Evolutionary conservation across 2,329 filamentous ascomycete genomes (phyloP).

Genomic region (Ophiosphaerella korrae): DNA sequence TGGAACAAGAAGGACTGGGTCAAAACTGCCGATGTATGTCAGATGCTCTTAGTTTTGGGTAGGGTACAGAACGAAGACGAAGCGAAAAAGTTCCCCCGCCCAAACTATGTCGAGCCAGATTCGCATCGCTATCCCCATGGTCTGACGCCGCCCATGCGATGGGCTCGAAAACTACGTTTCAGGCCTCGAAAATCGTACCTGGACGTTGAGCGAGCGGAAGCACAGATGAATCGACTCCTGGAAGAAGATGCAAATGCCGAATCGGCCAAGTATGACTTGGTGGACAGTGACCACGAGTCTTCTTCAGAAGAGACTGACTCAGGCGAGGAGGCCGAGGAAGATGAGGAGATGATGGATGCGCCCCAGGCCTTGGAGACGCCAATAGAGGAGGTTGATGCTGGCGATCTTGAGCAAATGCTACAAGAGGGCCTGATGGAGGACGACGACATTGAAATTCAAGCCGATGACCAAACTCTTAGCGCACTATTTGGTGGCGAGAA

Average conservation of each 20-base stretch:
- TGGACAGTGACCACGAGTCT: constrained; percentile 51
- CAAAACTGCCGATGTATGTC: constrained; percentile 86
- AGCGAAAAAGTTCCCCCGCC: constrained; percentile 63
- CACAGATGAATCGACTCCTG: constrained; percentile 75
- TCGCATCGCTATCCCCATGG: constrained; percentile 81
- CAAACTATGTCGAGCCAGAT: constrained; percentile 70
- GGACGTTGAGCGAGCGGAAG: constrained; percentile 84
- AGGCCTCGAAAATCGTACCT: constrained; percentile 81
- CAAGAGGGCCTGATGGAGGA: constrained; percentile 43
- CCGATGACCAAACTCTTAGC: constrained; percentile 37
- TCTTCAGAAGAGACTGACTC: constrained; percentile 44
- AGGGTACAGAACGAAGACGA: constrained; percentile 63
- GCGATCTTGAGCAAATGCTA: constrained; percentile 42
- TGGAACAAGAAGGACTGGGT: constrained; percentile 88
- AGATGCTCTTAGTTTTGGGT: constrained; percentile 83
- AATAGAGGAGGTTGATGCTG: constrained; percentile 45
- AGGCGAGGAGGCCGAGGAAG: constrained; percentile 47
- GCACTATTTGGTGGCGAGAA: constrained; percentile 34
- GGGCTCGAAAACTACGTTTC: constrained; percentile 80
- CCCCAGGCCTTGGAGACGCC: constrained; percentile 48
- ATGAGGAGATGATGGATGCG: constrained; percentile 50
- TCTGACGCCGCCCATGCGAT: constrained; percentile 85
- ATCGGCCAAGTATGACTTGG: constrained; percentile 63
- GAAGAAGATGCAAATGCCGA: constrained; percentile 69
- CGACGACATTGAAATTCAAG: constrained; percentile 39